Evolutionary conservation across 208 protist species (phyloP), one percentile per base, ranked within the genome.

Genomic region (Angomonas deanei): DNA sequence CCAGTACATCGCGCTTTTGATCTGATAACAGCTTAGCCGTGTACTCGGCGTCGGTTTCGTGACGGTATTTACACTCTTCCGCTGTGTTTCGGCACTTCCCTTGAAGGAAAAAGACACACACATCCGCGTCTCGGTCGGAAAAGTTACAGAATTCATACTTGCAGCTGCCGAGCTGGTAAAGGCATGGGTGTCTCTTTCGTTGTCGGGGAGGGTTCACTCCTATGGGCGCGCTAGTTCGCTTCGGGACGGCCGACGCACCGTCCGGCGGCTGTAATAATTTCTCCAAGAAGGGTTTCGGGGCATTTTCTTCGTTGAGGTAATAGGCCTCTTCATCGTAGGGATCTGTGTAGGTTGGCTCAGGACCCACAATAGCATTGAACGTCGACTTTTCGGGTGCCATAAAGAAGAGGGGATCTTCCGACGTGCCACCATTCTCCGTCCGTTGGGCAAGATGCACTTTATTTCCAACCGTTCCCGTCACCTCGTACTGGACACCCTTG

Each of bases 91-190:
- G 62, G 66, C 87, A 93, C 0, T 64, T 47, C 24, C 66, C 64
- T 56, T 87, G 72, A 13, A 93, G 64, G 57, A 74, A 91, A 34
- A 78, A 73, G 15, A 93, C 72, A 55, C 87, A 93, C 5, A 91
- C 84, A 46, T 91, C 82, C 0, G 76, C 80, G 47, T 84, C 79
- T 38, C 76, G 72, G 54, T 88, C 72, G 13, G 66, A 62, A 68
- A 91, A 70, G 11, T 66, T 38, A 68, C 87, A 93, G 19, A 64
- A 30, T 21, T 76, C 70, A 64, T 67, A 93, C 67, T 76, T 84
- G 64, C 87, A 93, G 46, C 48, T 72, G 59, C 87, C 87, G 60
- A 71, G 84, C 71, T 93, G 87, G 11, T 62, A 66, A 1, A 93
- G 30, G 55, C 87, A 93, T 11, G 87, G 87, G 61, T 93, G 87